Evolutionary conservation across 495 filamentous ascomycete genomes (phyloP), one percentile per base, ranked within the genome.

Genomic region (Trichoderma orchidacearum): DNA sequence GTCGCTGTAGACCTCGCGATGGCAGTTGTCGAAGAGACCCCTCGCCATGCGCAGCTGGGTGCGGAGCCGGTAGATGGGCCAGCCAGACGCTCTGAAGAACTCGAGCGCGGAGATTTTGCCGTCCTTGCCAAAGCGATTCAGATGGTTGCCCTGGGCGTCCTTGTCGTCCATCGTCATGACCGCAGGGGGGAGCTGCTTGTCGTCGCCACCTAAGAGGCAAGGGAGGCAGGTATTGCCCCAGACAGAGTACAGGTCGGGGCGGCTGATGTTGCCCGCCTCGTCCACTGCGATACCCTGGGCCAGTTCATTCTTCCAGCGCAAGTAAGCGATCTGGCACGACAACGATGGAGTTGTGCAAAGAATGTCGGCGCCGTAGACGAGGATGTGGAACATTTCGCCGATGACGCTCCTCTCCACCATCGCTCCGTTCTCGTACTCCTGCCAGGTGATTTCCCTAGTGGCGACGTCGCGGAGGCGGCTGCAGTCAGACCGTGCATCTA

Each of bases 281-380:
- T 63, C 59, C 3, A 63, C 41, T 1, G 57, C 55, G 41, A 79
- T 56, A 7, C 54, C 57, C 29, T 53, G 59, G 35, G 59, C 62
- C 4, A 3, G 27, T 1, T 28, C 9, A 8, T 7, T 23, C 61
- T 56, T 57, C n/a, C 30, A 51, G 6, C n/a, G 3, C 12, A 12
- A 11, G 41, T 57, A 59, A 6, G 6, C 12, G 0, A 15, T 17
- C 18, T 32, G 31, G 12, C 35, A 18, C 7, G 41, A 38, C 29
- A 17, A 0, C 51, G 53, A 52, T 17, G 60, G 58, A 1, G 58
- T 60, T 12, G 58, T 56, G 32, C 56, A 29, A 12, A 60, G 28
- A 18, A 53, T 21, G 28, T 62, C 52, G 8, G 52, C 60, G 0
- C 4, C 13, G 2, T 13, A 5, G 36, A 58, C 17, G 12, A 62